Conservation (phyloP, 164 flowering plant species). For the Macadamia tetraphylla region DNA sequence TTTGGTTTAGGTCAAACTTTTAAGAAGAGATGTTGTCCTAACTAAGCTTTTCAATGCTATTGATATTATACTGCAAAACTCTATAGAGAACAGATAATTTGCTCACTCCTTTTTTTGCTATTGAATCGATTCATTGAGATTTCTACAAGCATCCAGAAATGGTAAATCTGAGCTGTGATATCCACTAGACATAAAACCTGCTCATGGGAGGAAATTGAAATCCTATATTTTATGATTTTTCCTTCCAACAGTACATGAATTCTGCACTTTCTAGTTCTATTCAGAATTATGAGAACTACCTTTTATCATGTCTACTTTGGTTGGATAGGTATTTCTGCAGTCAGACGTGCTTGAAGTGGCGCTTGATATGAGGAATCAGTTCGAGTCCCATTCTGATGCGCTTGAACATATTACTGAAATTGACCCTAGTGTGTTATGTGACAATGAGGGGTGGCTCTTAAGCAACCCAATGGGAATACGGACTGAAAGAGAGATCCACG, state of each 20-base stretch:
- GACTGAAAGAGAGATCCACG: constrained; percentile 94
- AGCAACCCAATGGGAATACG: constrained; percentile 84
- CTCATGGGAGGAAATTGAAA: too few species aligned
- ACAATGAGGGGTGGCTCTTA: constrained; percentile 67
- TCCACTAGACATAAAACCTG: too few species aligned
- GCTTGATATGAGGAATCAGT: constrained; percentile 68
- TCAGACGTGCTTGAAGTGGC: constrained; percentile 92
- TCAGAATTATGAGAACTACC: neutral
- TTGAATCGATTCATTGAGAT: too few species aligned
- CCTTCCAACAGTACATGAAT: neutral
- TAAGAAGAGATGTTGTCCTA: too few species aligned
- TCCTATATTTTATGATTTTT: neutral
- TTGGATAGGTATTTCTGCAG: constrained; percentile 61
- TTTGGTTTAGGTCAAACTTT: too few species aligned
- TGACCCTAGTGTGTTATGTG: constrained; percentile 38
- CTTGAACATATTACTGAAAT: constrained; percentile 46
- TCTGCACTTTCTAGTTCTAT: neutral
- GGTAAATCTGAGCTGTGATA: too few species aligned
- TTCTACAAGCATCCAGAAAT: too few species aligned
- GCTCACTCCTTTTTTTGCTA: too few species aligned
- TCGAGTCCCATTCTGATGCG: constrained; percentile 42
- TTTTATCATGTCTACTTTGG: neutral
- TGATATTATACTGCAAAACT: too few species aligned
- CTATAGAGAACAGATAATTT: too few species aligned
- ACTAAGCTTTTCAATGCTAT: too few species aligned